A percentile compares a stretch with the other conserved stretches of the same genome.
These are phyloP conservation scores for Pseudogymnoascus sp. DNA, from an alignment of 2,329 filamentous ascomycete genomes.

Conservation along the genomic window DNA sequence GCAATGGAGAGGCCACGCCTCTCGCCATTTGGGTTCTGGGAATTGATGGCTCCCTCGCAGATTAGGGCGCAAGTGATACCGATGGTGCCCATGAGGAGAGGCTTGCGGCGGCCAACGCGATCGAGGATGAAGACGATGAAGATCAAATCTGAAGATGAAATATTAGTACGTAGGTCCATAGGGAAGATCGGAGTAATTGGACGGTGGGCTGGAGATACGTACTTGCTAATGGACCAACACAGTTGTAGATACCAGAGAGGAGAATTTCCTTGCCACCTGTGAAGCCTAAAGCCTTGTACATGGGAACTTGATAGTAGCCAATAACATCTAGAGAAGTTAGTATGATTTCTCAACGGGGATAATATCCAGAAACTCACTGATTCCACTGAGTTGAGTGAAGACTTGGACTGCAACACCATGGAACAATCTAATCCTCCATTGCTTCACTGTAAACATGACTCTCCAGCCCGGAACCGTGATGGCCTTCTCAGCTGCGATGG, in stretches of 20 bases:
- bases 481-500: conserved; percentile 50
- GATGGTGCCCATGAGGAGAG: conserved; percentile 43
- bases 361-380: conserved; percentile 30
- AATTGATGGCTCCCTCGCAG: conserved; percentile 51
- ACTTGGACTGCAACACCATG: conserved; percentile 54
- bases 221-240: conserved; percentile 41
- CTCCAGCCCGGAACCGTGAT: conserved; percentile 44
- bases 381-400: conserved; percentile 57
- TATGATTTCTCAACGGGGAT: neutral
- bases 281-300: conserved; percentile 50
- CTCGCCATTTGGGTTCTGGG: conserved; percentile 35
- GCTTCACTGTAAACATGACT: conserved; percentile 48
- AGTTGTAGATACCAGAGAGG: conserved; percentile 52
- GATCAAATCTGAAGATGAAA: conserved; percentile 37
- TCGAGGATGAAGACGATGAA: conserved; percentile 51
- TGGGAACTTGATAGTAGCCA: conserved; percentile 52
- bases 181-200: neutral
- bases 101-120: conserved; percentile 41
- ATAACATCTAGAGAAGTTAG: conserved; percentile 40
- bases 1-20: conserved; percentile 43
- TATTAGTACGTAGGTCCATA: conserved; percentile 1
- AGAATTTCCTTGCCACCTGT: conserved; percentile 43
- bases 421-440: conserved; percentile 53
- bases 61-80: conserved; percentile 48
- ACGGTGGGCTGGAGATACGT: conserved; percentile 26